phyloP scores from a whole-genome alignment of 495 filamentous ascomycete genomes.

The Podospora pseudoanserina region DNA sequence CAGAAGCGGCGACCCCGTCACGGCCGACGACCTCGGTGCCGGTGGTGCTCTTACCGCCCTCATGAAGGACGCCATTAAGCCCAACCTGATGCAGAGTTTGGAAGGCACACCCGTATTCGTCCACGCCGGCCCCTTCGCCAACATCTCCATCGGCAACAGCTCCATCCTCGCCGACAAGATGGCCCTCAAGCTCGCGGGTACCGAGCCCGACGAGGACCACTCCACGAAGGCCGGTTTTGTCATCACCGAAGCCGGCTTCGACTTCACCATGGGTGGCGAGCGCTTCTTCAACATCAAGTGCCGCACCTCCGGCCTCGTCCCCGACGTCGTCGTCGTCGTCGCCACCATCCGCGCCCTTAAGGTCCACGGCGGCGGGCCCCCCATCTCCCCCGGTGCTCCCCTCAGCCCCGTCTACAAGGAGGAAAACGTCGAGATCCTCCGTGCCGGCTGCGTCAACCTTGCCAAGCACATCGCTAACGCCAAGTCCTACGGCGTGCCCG shows the following conservation, averaged over 20 bases:
- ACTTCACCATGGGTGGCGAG: slow-evolving; percentile 99
- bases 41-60: slow-evolving; percentile 89
- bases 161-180: slow-evolving; percentile 93
- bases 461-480: slow-evolving; percentile 93
- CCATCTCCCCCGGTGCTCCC: slow-evolving; percentile 79
- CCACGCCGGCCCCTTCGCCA: slow-evolving; percentile 95
- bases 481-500: slow-evolving; percentile 80
- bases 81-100: slow-evolving; percentile 96
- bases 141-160: slow-evolving; percentile 95
- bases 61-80: slow-evolving; percentile 98
- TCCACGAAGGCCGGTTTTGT: slow-evolving; percentile 84
- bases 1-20: slow-evolving; percentile 80
- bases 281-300: slow-evolving; percentile 99
- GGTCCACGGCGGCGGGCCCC: slow-evolving; percentile 91
- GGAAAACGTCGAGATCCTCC: slow-evolving; percentile 88
- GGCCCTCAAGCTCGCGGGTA: slow-evolving; percentile 91
- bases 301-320: slow-evolving; percentile 84
- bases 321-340: slow-evolving; percentile 91
- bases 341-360: slow-evolving; percentile 94
- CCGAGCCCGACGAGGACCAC: slow-evolving; percentile 89
- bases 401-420: slow-evolving; percentile 82
- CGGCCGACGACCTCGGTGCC: slow-evolving; percentile 90
- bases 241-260: slow-evolving; percentile 97
- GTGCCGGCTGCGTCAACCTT: slow-evolving; percentile 86
- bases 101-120: slow-evolving; percentile 97